phyloP scores from a whole-genome alignment of 2,329 filamentous ascomycete genomes.

The Canariomyces notabilis region DNA sequence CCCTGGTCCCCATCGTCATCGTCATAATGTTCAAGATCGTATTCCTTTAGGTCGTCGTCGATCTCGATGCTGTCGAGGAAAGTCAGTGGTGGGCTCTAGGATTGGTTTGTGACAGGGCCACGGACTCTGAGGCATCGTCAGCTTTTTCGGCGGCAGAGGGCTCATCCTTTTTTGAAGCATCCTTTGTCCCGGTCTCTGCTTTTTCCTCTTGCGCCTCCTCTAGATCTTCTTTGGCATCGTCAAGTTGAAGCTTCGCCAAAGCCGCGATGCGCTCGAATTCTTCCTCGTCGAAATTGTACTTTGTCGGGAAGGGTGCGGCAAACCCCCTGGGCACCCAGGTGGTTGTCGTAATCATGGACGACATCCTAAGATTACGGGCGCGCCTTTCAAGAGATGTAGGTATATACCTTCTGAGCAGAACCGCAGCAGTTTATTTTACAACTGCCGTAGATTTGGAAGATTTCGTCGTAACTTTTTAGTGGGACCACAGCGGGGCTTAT shows the following conservation, averaged over 20 bases:
- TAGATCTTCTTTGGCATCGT: conserved; percentile 86
- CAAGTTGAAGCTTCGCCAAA: conserved; percentile 72
- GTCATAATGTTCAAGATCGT: conserved; percentile 94
- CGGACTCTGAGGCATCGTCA: conserved; percentile 37
- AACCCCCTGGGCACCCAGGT: conserved; percentile 74
- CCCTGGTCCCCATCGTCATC: conserved; percentile 66
- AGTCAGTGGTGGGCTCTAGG: neutral
- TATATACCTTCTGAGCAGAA: no score
- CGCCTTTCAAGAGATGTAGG: no score
- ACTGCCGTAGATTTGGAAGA: conserved; percentile 24
- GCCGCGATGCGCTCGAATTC: conserved; percentile 72
- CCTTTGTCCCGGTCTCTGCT: conserved; percentile 29
- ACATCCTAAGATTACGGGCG: conserved; percentile 35
- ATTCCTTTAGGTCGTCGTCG: conserved; percentile 91
- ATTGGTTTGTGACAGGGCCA: conserved; percentile 18
- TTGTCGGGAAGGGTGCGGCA: conserved; percentile 68
- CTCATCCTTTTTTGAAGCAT: conserved; percentile 26
- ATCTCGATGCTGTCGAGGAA: conserved; percentile 40
- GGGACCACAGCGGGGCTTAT: conserved; percentile 32
- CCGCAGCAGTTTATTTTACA: no score
- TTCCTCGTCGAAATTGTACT: conserved; percentile 69
- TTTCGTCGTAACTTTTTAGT: conserved; percentile 33
- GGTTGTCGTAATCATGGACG: conserved; percentile 71
- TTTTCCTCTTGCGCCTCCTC: conserved; percentile 55
- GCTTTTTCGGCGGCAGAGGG: conserved; percentile 31